Percentiles rank a stretch among this genome's conserved stretches.
Conservation (phyloP, 306 rosid species). For the Pueraria montana region DNA sequence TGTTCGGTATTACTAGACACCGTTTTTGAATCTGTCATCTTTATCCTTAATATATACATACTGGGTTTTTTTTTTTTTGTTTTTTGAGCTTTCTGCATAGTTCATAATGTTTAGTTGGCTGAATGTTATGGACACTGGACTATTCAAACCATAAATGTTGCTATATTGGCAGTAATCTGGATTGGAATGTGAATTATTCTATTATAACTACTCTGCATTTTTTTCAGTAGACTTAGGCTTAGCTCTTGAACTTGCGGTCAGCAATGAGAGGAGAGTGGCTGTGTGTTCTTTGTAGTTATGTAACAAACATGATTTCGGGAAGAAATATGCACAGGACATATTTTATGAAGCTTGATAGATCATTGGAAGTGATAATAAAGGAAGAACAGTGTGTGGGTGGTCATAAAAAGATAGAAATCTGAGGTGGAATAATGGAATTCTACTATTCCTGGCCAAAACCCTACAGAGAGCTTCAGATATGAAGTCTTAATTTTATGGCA, state of each 20-base stretch:
- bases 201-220: constrained; percentile 16
- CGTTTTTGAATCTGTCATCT: constrained; percentile 20
- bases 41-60: not conserved
- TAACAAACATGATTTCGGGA: not conserved
- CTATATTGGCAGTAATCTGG: constrained; percentile 4
- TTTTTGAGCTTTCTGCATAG: constrained; percentile 19
- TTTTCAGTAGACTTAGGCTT: constrained; percentile 1
- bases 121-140: constrained; percentile 8
- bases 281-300: constrained; percentile 5
- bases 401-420: constrained; percentile 29
- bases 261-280: constrained; percentile 12
- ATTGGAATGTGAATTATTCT: constrained; percentile 21
- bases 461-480: constrained; percentile 7
- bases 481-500: constrained; percentile 28
- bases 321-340: not conserved
- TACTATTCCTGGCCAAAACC: not conserved
- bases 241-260: not conserved
- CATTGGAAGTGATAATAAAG: constrained; percentile 1
- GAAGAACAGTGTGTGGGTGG: not conserved
- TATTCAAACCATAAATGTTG: constrained; percentile 25
- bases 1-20: constrained; percentile 10
- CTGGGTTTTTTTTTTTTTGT: no score
- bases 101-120: constrained; percentile 22
- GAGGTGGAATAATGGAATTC: constrained; percentile 8
- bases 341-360: constrained; percentile 10